These are phyloP conservation scores for Pilatotrama ljubarskyi DNA, from an alignment of 768 basidiomycete genomes.

Conservation along the genomic window DNA sequence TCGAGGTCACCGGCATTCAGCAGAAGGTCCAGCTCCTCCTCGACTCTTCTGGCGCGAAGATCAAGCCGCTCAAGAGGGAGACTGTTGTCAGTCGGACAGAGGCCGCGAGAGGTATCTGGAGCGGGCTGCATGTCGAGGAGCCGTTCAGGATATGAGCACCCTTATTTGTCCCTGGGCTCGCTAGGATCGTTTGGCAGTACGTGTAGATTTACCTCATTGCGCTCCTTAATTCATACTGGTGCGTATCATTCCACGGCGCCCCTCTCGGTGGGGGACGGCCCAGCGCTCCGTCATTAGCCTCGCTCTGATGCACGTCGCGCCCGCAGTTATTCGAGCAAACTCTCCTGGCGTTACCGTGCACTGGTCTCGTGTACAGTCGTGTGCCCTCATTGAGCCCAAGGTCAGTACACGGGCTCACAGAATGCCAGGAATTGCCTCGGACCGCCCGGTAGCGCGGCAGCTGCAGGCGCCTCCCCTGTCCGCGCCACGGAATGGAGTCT, in stretches of 20 bases:
- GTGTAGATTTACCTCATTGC: slow-evolving; percentile 20
- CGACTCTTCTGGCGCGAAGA: slow-evolving; percentile 86
- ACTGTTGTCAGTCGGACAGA: slow-evolving; percentile 79
- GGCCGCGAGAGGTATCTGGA: slow-evolving; percentile 87
- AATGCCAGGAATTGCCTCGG: background rate
- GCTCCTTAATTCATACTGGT: slow-evolving; percentile 11
- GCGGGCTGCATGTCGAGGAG: slow-evolving; percentile 78
- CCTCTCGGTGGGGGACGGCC: background rate
- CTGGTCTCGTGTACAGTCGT: background rate
- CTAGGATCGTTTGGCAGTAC: background rate
- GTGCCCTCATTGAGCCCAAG: background rate
- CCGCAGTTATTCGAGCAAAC: slow-evolving; percentile 12
- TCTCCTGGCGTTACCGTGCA: background rate
- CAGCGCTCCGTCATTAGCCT: background rate
- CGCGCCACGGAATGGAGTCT: slow-evolving; percentile 5
- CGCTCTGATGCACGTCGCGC: background rate
- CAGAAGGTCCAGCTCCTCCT: slow-evolving; percentile 82
- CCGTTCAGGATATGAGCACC: slow-evolving; percentile 51
- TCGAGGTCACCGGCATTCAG: slow-evolving; percentile 72
- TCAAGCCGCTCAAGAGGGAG: slow-evolving; percentile 71
- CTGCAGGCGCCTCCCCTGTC: background rate
- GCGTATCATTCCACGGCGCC: slow-evolving; percentile 1
- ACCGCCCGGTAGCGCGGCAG: background rate
- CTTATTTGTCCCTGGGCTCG: background rate
- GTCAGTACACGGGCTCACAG: background rate